Evolutionary conservation across 1,139 yeast species (phyloP).

Genomic region (Kazachstania sp.): DNA sequence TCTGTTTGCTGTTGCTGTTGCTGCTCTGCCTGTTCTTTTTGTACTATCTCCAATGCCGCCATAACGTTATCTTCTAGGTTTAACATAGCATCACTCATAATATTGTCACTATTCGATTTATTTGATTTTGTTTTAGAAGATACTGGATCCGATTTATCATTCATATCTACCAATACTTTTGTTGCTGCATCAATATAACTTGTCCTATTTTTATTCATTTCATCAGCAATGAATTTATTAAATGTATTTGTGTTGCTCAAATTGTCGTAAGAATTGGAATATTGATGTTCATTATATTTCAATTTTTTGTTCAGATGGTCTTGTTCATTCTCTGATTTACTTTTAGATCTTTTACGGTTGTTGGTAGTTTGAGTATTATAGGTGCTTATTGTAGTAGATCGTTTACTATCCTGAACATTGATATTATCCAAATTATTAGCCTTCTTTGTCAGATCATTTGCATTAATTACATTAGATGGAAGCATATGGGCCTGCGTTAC

Average conservation of each 20-base stretch:
- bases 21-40: constrained; percentile 26
- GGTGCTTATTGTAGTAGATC: background rate
- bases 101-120: constrained; percentile 11
- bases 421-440: no score
- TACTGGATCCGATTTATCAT: background rate
- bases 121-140: background rate
- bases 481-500: constrained; percentile 28
- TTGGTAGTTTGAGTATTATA: background rate
- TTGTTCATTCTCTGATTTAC: background rate
- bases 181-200: constrained; percentile 18
- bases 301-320: background rate
- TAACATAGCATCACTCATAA: constrained; percentile 30
- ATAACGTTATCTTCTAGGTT: constrained; percentile 43
- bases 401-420: background rate
- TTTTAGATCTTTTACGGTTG: background rate
- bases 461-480: constrained; percentile 12
- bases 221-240: constrained; percentile 20
- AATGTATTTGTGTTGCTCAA: constrained; percentile 18
- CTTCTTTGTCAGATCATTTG: constrained; percentile 7
- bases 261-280: constrained; percentile 4
- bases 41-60: constrained; percentile 63
- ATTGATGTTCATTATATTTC: constrained; percentile 9
- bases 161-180: constrained; percentile 6
- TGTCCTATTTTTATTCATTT: constrained; percentile 14
- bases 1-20: constrained; percentile 2